A percentile compares a stretch with the other conserved stretches of the same genome.
These are phyloP conservation scores for Euphorbia pulcherrima DNA, from an alignment of 345 rosid genomes.

Conservation along the genomic window DNA sequence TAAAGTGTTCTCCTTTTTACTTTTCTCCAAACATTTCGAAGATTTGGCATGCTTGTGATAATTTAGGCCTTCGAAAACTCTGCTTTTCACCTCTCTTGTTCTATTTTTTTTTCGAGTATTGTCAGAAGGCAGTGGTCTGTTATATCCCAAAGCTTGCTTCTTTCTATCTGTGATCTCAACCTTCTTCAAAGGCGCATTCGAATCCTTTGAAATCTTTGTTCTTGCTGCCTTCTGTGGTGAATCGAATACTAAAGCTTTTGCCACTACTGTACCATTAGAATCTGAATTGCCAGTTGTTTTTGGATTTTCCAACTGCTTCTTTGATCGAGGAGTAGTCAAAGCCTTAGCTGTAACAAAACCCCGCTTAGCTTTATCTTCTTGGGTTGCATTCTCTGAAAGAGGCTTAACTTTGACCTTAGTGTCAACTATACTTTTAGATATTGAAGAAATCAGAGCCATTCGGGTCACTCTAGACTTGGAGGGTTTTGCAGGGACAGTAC, in stretches of 20 bases:
- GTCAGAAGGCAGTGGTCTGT: constrained; percentile 28
- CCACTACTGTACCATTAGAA: constrained; percentile 41
- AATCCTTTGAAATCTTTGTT: constrained; percentile 50
- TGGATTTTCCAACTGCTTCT: constrained; percentile 44
- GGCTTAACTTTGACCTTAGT: constrained; percentile 38
- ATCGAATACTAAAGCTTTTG: constrained; percentile 67
- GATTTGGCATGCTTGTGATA: constrained; percentile 35
- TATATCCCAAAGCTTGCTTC: constrained; percentile 31
- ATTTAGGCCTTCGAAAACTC: constrained; percentile 65
- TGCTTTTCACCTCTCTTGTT: constrained; percentile 80
- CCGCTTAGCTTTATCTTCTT: constrained; percentile 38
- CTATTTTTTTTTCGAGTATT: constrained; percentile 40
- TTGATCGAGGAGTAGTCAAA: constrained; percentile 53
- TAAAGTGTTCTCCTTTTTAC: constrained; percentile 21
- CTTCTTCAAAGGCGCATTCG: constrained; percentile 49
- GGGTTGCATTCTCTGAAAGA: constrained; percentile 35
- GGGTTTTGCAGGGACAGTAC: constrained; percentile 76
- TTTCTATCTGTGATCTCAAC: constrained; percentile 50
- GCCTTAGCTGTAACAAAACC: constrained; percentile 41
- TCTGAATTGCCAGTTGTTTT: constrained; percentile 33
- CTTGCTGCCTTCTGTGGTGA: constrained; percentile 72
- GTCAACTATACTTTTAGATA: constrained; percentile 48
- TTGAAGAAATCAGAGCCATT: constrained; percentile 71
- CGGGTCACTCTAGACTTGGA: constrained; percentile 57
- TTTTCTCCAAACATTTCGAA: constrained; percentile 35